Percentiles rank a stretch among this genome's conserved stretches.
phyloP scores from a whole-genome alignment of 768 basidiomycete genomes.

The Amylocystis lapponica region DNA sequence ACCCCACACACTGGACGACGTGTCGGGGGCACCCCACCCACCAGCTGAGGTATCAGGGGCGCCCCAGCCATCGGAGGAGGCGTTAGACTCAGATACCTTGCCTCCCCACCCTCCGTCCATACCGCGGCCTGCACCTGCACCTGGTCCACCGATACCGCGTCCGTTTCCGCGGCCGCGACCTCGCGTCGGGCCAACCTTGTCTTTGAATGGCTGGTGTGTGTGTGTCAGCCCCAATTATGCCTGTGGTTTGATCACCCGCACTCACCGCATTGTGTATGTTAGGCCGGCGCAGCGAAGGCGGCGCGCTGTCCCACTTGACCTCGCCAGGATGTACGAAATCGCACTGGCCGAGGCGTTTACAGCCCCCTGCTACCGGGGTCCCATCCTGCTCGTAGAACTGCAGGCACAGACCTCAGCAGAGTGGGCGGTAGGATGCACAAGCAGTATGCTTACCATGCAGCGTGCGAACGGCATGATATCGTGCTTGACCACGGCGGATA shows the following conservation, averaged over 20 bases:
- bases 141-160: not conserved
- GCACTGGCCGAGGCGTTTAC: conserved; percentile 20
- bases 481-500: too few relatives aligned
- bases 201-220: not conserved
- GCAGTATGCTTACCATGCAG: conserved; percentile 9
- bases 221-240: not conserved
- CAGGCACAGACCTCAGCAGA: conserved; percentile 3
- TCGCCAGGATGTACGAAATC: conserved; percentile 29
- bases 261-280: not conserved
- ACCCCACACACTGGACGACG: conserved; percentile 1
- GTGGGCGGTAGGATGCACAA: conserved; percentile 14
- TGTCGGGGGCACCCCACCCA: not conserved
- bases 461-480: conserved; percentile 10
- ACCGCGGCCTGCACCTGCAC: not conserved
- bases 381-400: conserved; percentile 26
- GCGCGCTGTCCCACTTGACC: conserved; percentile 27
- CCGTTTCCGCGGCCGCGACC: not conserved
- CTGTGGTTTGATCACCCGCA: not conserved
- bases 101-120: not conserved
- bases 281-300: not conserved
- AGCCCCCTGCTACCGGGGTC: conserved; percentile 22
- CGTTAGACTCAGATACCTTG: not conserved
- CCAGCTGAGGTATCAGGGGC: not conserved
- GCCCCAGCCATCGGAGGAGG: not conserved
- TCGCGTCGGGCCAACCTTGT: not conserved